Evolutionary conservation across 1,284 basidiomycete species (phyloP), one percentile per base, ranked within the genome.

Genomic region (Puccinia brachypodii): DNA sequence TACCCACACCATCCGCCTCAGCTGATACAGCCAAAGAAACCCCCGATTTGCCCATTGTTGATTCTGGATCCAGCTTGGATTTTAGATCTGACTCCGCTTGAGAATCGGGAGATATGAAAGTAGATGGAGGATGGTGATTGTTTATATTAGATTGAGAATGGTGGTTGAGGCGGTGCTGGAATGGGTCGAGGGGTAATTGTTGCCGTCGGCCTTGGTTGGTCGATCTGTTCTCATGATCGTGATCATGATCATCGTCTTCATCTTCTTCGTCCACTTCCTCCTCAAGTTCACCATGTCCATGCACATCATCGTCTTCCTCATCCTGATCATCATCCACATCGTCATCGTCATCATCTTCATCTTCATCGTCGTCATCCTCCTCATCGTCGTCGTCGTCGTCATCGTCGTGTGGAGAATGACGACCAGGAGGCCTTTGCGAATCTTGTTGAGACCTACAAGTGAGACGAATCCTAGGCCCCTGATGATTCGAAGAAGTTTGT

Each of bases 291-390:
- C 22, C 47, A 64, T 64, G 13, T 47, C 3, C 7, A 13, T 40
- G 42, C 16, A 8, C 62, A 9, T 38, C 68, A 6, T 38, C 42
- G 1, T 76, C 74, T 8, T 64, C 53, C 58, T 76, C 58, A 16
- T 33, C 74, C 11, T 64, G 19, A 3, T 64, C 62, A 44, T 66
- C 76, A 14, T 64, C 76, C 22, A n/a, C 76, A 11, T 68, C 76
- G 3, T 77, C 76, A 6, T 77, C 62, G 2, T 77, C 76, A 14
- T 77, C 76, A 14, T 77, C 76, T 19, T 77, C 76, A 4, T 77
- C 62, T 16, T 77, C 76, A 28, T 53, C 76, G 16, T 62, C 74
- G 1, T 42, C 74, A 1, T 53, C 74, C 4, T 76, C 74, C 0
- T 76, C 74, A 6, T 76, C 74, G 6, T 31, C 28, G 4, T 64